Evolutionary conservation across 1,284 basidiomycete species (phyloP).

Genomic region (Neotropicomus parvogracilis): DNA sequence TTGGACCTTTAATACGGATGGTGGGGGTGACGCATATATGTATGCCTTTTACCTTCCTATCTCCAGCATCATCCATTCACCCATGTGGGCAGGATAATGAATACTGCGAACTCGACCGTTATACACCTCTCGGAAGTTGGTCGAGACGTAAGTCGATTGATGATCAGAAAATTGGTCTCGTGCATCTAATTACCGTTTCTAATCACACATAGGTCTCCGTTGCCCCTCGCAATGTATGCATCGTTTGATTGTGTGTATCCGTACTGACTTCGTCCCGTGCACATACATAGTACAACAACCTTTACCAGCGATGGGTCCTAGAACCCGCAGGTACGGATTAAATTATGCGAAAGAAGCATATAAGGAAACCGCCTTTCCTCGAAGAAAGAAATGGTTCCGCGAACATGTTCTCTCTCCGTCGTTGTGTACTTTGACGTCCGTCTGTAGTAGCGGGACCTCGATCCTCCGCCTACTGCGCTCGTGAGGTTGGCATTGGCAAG

Average conservation of each 20-base stretch:
- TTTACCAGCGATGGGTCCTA: background rate
- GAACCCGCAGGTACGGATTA: background rate
- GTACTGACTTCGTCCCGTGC: background rate
- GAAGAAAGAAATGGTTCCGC: too few species aligned
- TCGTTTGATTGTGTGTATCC: background rate
- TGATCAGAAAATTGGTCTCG: too few species aligned
- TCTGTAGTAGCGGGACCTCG: too few species aligned
- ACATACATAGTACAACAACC: background rate
- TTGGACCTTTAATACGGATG: background rate
- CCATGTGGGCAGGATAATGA: constrained; percentile 5
- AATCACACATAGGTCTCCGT: constrained; percentile 98
- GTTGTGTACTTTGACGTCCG: too few species aligned
- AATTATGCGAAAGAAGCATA: too few species aligned
- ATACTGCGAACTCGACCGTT: background rate
- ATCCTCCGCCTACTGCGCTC: too few species aligned
- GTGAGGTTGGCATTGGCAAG: too few species aligned
- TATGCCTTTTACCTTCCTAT: background rate
- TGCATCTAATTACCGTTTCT: background rate
- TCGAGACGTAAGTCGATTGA: background rate
- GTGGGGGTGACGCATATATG: background rate
- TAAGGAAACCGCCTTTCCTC: too few species aligned
- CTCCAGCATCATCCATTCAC: too few species aligned
- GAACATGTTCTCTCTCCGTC: too few species aligned
- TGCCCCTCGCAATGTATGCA: background rate
- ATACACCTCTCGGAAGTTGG: background rate